These are phyloP conservation scores for Curvularia spicifera DNA, from an alignment of 2,329 filamentous ascomycete genomes.

Conservation along the genomic window DNA sequence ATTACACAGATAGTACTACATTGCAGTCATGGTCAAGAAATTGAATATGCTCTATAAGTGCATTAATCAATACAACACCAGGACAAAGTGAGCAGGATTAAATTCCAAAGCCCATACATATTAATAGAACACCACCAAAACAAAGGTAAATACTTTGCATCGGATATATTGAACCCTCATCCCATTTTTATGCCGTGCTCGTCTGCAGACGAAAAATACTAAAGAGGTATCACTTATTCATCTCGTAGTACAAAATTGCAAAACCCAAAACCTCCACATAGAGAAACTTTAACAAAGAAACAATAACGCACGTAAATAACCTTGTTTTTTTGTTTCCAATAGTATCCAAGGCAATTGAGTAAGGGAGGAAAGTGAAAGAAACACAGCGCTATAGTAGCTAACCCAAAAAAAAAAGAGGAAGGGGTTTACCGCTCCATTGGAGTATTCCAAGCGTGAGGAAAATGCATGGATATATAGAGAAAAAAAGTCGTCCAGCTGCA, in stretches of 20 bases:
- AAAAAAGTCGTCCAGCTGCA: background rate
- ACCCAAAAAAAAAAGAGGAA: background rate
- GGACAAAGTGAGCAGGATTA: too few relatives aligned
- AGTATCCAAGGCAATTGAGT: background rate
- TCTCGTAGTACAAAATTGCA: background rate
- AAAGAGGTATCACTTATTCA: background rate
- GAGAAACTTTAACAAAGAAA: background rate
- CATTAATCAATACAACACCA: too few relatives aligned
- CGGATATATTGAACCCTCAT: background rate
- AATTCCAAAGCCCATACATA: too few relatives aligned
- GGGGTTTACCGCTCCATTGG: background rate
- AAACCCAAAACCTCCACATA: background rate
- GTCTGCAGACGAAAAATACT: background rate
- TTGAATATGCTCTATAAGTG: too few relatives aligned
- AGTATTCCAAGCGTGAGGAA: background rate
- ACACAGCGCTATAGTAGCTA: background rate
- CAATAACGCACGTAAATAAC: background rate
- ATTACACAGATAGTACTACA: too few relatives aligned
- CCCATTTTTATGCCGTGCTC: background rate
- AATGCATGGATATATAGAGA: background rate
- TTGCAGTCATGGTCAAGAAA: too few relatives aligned
- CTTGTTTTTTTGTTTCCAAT: background rate
- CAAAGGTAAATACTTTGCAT: background rate
- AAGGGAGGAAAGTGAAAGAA: background rate
- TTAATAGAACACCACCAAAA: too few relatives aligned